Base-by-base conservation (phyloP, 2,329 filamentous ascomycete genomes). In the Volutella citrinella region DNA sequence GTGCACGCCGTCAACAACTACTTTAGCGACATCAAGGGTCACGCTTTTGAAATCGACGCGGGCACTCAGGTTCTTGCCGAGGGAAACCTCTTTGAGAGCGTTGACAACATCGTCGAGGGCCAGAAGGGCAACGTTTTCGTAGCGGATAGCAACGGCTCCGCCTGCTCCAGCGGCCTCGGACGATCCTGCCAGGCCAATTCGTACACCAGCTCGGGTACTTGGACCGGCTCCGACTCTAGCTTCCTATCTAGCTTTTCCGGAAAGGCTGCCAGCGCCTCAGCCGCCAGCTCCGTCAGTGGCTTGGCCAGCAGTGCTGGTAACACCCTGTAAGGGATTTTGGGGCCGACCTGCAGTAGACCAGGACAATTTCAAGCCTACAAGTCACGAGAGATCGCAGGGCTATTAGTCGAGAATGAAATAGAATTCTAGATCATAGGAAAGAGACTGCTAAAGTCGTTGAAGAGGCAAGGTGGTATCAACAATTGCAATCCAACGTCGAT, bases 1-100 rank as follows among this genome's bases (percentile, higher is more conserved):
- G 51, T 79, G 24, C 76, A 79, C 56, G 70, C 70, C 17, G 70
- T 76, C 51, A 78, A 78, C 69, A 78, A 78, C 65, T 76, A 75
- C 66, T 77, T 65, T 60, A 65, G 72, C 51, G 62, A 67, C 51
- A 71, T 68, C 55, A 50, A 55, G 13, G 68, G 69, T 22, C 76
- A 79, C 56, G 71, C 72, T 11, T 77, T 78, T 51, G 76, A 76
- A 52, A 52, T 65, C 31, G 60, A 58, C 21, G 15, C 48, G 10
- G 64, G 63, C 20, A 60, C 49, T 29, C 60, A 60, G 42, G 64
- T 74, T 22, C 58, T 78, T 18, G 68, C 68, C 4, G 74, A 78
- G 56, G 74, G 74, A 24, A 76, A 74, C 45, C 60, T 71, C 19
- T 78, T 76, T 63, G 65, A 75, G 55, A 69, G 73, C 44, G 64